A percentile compares a stretch with the other conserved stretches of the same genome.
These are phyloP conservation scores for Cercophora sp. DNA, from an alignment of 495 filamentous ascomycete species.

Conservation along the genomic window DNA sequence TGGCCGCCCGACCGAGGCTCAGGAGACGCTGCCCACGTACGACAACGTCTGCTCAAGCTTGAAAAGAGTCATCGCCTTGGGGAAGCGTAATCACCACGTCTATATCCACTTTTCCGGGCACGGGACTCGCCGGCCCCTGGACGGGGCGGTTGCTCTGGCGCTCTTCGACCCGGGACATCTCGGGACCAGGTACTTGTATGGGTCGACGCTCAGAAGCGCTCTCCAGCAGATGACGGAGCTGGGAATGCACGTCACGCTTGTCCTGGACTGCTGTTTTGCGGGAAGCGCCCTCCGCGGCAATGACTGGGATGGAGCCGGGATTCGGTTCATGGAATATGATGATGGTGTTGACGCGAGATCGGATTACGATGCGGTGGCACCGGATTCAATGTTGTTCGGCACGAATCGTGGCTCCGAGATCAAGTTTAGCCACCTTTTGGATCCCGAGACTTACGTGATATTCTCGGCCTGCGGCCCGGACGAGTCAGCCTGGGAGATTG, in stretches of 20 bases:
- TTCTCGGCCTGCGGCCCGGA: background rate
- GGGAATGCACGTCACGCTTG: background rate
- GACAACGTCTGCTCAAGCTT: background rate
- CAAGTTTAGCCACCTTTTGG: background rate
- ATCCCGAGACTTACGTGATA: background rate
- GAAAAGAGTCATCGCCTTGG: background rate
- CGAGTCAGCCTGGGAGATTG: background rate
- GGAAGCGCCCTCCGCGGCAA: background rate
- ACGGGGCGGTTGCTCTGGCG: background rate
- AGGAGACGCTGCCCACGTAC: background rate
- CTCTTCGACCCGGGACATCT: background rate
- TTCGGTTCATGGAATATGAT: background rate
- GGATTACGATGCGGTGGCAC: background rate
- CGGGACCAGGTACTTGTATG: background rate
- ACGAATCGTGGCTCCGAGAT: background rate
- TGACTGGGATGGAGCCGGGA: background rate
- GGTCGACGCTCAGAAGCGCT: background rate
- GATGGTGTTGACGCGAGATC: background rate
- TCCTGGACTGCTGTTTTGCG: conserved; percentile 1
- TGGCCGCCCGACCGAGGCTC: background rate
- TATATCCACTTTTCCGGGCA: background rate
- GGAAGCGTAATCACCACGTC: background rate
- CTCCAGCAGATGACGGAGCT: background rate
- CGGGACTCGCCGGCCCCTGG: background rate
- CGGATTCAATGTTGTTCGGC: background rate